Evolutionary conservation across 2,329 filamentous ascomycete species (phyloP), one percentile per base, ranked within the genome.

Genomic region (Cercospora zeina): DNA sequence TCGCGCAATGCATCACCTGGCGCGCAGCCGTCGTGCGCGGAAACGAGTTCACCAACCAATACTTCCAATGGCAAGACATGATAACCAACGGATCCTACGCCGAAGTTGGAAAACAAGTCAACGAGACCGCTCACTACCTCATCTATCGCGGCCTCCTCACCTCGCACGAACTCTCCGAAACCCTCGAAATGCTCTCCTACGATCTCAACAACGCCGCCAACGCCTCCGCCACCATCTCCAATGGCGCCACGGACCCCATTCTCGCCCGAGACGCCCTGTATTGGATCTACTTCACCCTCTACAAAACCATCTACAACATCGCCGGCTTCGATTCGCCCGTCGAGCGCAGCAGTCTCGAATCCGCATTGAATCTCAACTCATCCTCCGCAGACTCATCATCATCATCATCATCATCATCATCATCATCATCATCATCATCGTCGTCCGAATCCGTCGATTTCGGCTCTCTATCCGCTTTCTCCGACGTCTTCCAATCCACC

Each of bases 1-100:
- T 74, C 37, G 70, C 70, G 5, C 71, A 75, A 37, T 70, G 75
- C 24, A 69, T 76, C 56, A 68, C 72, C 47, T 76, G 73, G 72
- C 62, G 68, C n/a, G 68, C 67, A 14, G 61, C 70, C 19, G 61
- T 62, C 37, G 63, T 58, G 27, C 54, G 70, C 10, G 59, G 60
- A 16, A 59, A 54, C 30, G 31, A 56, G 1, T 61, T 68, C 39
- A 50, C 27, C 34, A 54, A 50, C 30, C 61, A 60, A 31, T 62
- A 59, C 34, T 3, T 14, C 1, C 16, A 4, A 4, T 62, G 54
- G 56, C 39, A 16, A 13, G 10, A 10, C 7, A 19, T 39, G 11
- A 54, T 62, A 19, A 49, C 21, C 2, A 16, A 59, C 10, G 59
- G 56, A n/a, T 11, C 45, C 14, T 59, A 50, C 42, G 13, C n/a